Conservation (phyloP, 306 rosid species). For the Prinsepia uniflora region DNA sequence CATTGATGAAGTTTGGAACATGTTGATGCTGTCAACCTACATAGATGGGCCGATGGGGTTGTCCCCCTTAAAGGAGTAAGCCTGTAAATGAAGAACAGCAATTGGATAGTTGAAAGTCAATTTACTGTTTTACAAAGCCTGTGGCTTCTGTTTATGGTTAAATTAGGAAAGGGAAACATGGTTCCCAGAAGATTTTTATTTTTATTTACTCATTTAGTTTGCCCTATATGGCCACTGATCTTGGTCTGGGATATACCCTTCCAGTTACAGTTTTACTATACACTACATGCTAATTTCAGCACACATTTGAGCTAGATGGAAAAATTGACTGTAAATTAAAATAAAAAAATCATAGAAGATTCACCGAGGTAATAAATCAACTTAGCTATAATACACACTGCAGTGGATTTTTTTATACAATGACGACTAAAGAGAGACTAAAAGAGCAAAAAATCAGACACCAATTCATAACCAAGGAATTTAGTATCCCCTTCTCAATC, state of each 20-base stretch:
- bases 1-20: background rate
- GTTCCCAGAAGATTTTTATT: too few species aligned
- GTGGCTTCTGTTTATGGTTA: background rate
- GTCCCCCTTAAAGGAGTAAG: conserved; percentile 2
- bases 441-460: conserved; percentile 48
- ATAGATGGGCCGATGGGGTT: background rate
- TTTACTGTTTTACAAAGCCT: background rate
- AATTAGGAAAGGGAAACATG: background rate
- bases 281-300: background rate
- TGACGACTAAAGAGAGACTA: conserved; percentile 26
- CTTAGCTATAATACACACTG: conserved; percentile 7
- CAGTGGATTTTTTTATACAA: background rate
- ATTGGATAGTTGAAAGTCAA: background rate
- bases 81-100: too few species aligned
- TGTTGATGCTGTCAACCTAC: background rate
- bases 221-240: background rate
- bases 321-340: too few species aligned
- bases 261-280: too few species aligned
- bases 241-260: background rate
- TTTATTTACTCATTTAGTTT: background rate
- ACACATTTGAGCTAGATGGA: too few species aligned
- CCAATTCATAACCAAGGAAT: conserved; percentile 52
- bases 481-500: conserved; percentile 49
- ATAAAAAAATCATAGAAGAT: conserved; percentile 3
- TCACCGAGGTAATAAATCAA: conserved; percentile 15